These are phyloP conservation scores for Rhizodiscina lignyota DNA, from an alignment of 495 filamentous ascomycete species.

Conservation along the genomic window DNA sequence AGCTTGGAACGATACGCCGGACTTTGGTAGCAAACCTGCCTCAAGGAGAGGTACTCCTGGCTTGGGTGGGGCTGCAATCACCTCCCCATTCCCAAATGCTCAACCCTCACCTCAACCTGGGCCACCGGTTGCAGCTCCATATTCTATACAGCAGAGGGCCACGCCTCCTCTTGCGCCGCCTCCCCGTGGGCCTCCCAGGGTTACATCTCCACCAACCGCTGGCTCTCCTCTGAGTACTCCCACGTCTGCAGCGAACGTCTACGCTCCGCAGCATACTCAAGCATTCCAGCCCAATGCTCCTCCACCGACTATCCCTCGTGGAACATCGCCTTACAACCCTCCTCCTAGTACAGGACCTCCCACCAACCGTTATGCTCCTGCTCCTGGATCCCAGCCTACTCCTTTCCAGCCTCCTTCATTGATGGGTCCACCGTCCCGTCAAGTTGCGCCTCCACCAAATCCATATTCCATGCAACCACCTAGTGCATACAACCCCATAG, in stretches of 20 bases:
- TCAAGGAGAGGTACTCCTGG: conserved; percentile 58
- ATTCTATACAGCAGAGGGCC: conserved; percentile 21
- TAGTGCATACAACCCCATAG: conserved; percentile 5
- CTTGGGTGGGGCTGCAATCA: conserved; percentile 24
- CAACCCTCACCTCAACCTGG: conserved; percentile 22
- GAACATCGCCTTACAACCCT: conserved; percentile 76
- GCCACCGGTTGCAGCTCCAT: conserved; percentile 28
- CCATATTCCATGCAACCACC: conserved; percentile 15
- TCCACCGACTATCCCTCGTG: conserved; percentile 44
- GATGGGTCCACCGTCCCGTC: conserved; percentile 13
- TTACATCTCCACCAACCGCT: conserved; percentile 33
- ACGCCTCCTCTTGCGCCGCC: conserved; percentile 26
- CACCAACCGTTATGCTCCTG: conserved; percentile 74
- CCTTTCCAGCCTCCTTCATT: conserved; percentile 1
- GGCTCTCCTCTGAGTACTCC: conserved; percentile 4
- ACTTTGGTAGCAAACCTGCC: conserved; percentile 50
- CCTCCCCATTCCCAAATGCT: conserved; percentile 29
- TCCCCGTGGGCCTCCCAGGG: conserved; percentile 28
- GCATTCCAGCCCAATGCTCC: conserved; percentile 28
- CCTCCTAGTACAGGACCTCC: conserved; percentile 59
- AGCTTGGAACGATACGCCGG: conserved; percentile 90
- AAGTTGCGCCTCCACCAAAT: conserved; percentile 20
- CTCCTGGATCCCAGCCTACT: conserved; percentile 30
- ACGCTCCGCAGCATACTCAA: conserved; percentile 49
- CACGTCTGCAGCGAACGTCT: conserved; percentile 48